Evolutionary conservation across 306 rosid species (phyloP).

Genomic region (Vigna hirtella): DNA sequence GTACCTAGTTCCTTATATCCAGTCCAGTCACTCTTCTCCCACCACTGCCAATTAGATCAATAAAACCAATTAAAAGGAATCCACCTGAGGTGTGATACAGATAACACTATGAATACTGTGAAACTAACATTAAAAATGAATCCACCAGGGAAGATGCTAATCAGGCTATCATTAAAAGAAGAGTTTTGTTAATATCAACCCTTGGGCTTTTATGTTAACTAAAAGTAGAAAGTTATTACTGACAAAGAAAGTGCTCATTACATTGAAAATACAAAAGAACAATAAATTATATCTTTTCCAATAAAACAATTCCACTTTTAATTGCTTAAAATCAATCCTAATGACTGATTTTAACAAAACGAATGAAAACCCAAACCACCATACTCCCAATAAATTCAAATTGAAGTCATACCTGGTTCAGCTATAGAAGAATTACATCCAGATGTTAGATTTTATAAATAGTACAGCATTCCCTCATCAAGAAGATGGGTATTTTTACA

Average conservation of each 20-base stretch:
- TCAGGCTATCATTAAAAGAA: background rate
- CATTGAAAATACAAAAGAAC: background rate
- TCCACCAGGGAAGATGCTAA: slow-evolving; percentile 39
- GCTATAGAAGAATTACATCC: slow-evolving; percentile 26
- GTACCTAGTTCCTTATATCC: slow-evolving; percentile 99
- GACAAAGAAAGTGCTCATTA: background rate
- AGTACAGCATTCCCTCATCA: background rate
- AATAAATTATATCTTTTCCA: slow-evolving; percentile 2
- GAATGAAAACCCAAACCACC: slow-evolving; percentile 24
- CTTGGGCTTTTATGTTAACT: background rate
- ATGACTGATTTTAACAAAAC: background rate
- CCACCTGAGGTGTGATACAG: slow-evolving; percentile 81
- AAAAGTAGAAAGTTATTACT: background rate
- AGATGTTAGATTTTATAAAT: slow-evolving; percentile 1
- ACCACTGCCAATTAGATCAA: slow-evolving; percentile 99
- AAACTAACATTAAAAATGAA: slow-evolving; percentile 44
- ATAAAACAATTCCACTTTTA: background rate
- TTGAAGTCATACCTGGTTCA: background rate
- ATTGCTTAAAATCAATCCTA: slow-evolving; percentile 1
- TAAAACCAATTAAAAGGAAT: slow-evolving; percentile 91
- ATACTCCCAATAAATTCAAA: slow-evolving; percentile 30
- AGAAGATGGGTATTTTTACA: slow-evolving; percentile 18
- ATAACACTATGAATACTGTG: slow-evolving; percentile 57
- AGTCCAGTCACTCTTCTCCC: slow-evolving; percentile 99
- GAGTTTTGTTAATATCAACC: background rate